Base-by-base conservation (phyloP, 2,329 filamentous ascomycete genomes). In the Didymella pomorum region DNA sequence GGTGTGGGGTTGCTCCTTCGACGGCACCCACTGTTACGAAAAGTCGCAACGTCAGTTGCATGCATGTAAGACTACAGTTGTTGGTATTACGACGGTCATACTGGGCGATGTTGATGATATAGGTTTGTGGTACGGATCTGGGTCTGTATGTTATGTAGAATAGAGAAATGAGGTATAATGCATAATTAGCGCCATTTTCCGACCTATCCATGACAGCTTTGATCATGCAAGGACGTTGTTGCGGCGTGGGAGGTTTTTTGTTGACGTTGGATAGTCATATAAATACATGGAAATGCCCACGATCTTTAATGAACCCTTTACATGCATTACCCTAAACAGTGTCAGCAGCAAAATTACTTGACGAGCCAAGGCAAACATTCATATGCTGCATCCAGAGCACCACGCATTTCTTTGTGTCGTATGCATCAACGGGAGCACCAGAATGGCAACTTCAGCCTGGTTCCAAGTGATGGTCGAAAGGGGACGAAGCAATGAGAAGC, bases 1-100 rank as follows among this genome's bases (percentile, higher is more conserved):
- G 58, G 33, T 56, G 46, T 57, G 49, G 56, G 58, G 52, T 56
- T 53, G 58, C 53, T 52, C 48, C 26, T 42, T 60, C 44, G 53
- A 53, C 26, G 49, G 52, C 53, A 53, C 58, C 58, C 46, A 46
- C 53, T 56, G 49, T 60, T 50, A 60, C 45, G 58, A 60, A 60
- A 60, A 60, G 43, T 48, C 42, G 46, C 57, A 51, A 51, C 51
- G 39, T 11, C 20, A 50, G 56, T 54, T 58, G 53, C 52, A 53
- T 57, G 44, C 44, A 52, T 60, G 58, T 56, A 60, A 31, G 45
- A 60, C 29, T 54, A 60, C 31, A 47, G 33, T 26, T 45, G 48
- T 46, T 48, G 26, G 58, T 16, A 39, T 53, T 41, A 60, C 45
- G 53, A 60, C 26, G 45, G 41, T 50, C 39, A 48, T 41, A 53